phyloP scores from a whole-genome alignment of 2,329 filamentous ascomycete genomes.

The Fusarium armeniacum region DNA sequence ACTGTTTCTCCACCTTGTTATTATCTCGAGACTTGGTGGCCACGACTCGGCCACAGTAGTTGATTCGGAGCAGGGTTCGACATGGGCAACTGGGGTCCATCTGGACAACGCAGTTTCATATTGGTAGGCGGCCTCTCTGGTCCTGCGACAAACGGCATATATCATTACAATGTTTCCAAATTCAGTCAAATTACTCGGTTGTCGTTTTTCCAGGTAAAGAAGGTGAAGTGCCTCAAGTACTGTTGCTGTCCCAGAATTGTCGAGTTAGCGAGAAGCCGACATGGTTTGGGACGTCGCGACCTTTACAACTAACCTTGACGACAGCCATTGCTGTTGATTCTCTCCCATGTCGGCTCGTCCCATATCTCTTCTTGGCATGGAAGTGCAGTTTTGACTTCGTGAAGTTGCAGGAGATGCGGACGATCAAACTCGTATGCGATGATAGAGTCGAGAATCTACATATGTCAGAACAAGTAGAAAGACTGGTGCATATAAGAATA shows the following conservation, averaged over 20 bases:
- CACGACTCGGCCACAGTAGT: constrained; percentile 23
- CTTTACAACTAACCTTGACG: not conserved
- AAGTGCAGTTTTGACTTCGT: constrained; percentile 18
- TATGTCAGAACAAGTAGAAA: not conserved
- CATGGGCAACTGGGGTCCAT: constrained; percentile 35
- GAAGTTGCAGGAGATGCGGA: constrained; percentile 18
- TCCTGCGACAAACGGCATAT: constrained; percentile 28
- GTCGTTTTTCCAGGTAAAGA: constrained; percentile 39
- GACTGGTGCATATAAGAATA: not conserved
- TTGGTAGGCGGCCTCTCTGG: constrained; percentile 30
- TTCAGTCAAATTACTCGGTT: constrained; percentile 32
- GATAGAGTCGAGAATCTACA: constrained; percentile 23
- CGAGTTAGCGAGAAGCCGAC: not conserved
- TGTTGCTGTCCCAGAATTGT: constrained; percentile 5
- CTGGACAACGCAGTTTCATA: constrained; percentile 22
- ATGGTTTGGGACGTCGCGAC: too few species aligned
- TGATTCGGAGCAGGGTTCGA: constrained; percentile 22
- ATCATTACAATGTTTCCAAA: constrained; percentile 37
- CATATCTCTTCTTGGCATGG: constrained; percentile 21
- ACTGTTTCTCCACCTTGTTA: constrained; percentile 42
- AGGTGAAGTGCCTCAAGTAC: constrained; percentile 34
- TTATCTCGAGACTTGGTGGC: constrained; percentile 31
- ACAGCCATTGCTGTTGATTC: constrained; percentile 1
- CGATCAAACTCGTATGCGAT: constrained; percentile 24
- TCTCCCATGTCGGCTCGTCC: constrained; percentile 9